Evolutionary conservation across 179 eudicot genomes (phyloP), one percentile per base, ranked within the genome.

Genomic region (Actinidia arguta): DNA sequence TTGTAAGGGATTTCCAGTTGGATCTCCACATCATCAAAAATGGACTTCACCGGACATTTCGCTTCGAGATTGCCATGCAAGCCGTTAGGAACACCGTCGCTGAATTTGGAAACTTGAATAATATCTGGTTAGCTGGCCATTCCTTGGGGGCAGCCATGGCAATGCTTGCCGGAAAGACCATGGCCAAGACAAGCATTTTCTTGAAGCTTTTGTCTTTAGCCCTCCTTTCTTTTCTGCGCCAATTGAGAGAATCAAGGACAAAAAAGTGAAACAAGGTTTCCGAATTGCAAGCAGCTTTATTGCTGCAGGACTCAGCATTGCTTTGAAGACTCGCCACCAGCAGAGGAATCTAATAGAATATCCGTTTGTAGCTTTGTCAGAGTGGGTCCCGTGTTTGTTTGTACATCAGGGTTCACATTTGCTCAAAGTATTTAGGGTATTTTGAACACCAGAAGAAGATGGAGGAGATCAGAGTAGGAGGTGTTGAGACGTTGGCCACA

Each of bases 61-160:
- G 99, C 25, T 90, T 88, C 12, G 95, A 89, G 76, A 86, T 85
- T 3, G 99, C 94, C 25, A 85, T 92, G 59, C 96, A 89, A 85
- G 92, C 95, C 4, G 95, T 93, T 12, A 85, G 98, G 54, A 87
- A 90, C 67, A 66, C 80, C n/a, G 95, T 93, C 62, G 96, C 98
- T 52, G 78, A 91, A 31, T 88, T 88, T 67, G 95, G 95, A 78
- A 84, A 88, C 25, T 78, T 81, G 42, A 88, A 84, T n/a, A n/a
- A n/a, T 36, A 73, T 96, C 12, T 96, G 98, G 97, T 61, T 96
- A 83, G 82, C 98, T 13, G 99, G 99, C 24, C 99, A 96, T 82
- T 96, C 99, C 48, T 83, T 96, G 6, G 99, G 99, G 68, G 90
- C 99, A 24, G 97, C 98, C 81, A 91, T 96, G 92, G 96, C 91